Conservation (phyloP, 148 eudicot species). For the Chenopodium berlandieri region DNA sequence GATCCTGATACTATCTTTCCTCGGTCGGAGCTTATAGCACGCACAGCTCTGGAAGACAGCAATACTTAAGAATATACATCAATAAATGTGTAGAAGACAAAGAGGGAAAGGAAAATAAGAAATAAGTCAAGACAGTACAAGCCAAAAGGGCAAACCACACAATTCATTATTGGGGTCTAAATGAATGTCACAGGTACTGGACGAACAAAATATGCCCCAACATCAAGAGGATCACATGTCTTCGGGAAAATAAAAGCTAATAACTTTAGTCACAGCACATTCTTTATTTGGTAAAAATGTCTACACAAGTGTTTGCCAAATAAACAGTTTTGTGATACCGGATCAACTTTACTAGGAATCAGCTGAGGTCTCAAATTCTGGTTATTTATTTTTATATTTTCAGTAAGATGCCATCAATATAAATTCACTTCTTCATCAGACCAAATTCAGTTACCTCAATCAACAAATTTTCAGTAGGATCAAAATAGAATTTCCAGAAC, state of each 20-base stretch:
- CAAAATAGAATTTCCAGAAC: not conserved
- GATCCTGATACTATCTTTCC: slow-evolving; percentile 90
- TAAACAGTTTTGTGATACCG: not conserved
- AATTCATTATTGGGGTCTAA: not conserved
- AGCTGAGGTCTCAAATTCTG: not conserved
- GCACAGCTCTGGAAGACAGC: slow-evolving; percentile 50
- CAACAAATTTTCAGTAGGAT: too few species aligned
- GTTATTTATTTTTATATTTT: not conserved
- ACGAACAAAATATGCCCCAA: not conserved
- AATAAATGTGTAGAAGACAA: not conserved
- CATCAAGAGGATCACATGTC: not conserved
- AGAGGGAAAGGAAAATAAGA: not conserved
- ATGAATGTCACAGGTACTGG: not conserved
- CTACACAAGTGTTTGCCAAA: not conserved
- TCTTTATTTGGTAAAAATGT: not conserved
- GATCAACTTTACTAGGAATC: not conserved
- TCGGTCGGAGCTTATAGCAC: slow-evolving; percentile 89
- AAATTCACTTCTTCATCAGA: not conserved
- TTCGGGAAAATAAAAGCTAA: not conserved
- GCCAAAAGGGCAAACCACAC: not conserved
- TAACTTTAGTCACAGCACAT: not conserved
- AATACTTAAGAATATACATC: not conserved
- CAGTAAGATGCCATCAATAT: not conserved
- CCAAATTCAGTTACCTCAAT: too few species aligned
- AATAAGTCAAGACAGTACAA: not conserved